Conservation (phyloP, 2,329 filamentous ascomycete genomes). For the Penicillium sp. region DNA sequence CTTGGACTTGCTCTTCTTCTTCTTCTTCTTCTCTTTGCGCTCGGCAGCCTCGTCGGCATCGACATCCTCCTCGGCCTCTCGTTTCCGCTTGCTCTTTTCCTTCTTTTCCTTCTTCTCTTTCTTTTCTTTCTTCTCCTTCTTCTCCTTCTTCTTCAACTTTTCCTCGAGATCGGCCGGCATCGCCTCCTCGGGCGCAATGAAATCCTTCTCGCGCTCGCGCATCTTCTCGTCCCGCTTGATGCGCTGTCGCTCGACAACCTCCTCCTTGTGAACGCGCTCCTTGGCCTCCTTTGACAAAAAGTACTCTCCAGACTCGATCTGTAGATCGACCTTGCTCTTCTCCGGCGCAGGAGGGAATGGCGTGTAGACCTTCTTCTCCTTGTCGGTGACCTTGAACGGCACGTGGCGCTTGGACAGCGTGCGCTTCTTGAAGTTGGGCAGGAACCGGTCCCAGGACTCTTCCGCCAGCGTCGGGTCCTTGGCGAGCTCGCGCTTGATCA, state of each 20-base stretch:
- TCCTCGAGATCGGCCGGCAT: constrained; percentile 55
- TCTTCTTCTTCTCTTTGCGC: constrained; percentile 63
- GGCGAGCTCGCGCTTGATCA: constrained; percentile 89
- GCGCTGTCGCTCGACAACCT: constrained; percentile 78
- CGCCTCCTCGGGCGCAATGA: constrained; percentile 79
- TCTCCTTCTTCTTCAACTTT: constrained; percentile 52
- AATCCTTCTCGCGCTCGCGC: constrained; percentile 80
- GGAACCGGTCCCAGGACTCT: constrained; percentile 93
- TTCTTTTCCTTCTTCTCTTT: constrained; percentile 46
- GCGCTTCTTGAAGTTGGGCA: constrained; percentile 95
- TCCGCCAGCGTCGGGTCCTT: constrained; percentile 83
- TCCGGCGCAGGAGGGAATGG: constrained; percentile 95
- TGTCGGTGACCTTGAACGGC: constrained; percentile 85
- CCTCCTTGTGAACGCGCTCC: constrained; percentile 75
- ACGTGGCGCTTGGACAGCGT: constrained; percentile 78
- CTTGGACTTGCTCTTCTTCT: constrained; percentile 42
- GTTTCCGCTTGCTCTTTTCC: constrained; percentile 46
- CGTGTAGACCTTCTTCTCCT: constrained; percentile 90
- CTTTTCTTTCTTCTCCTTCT: constrained; percentile 47
- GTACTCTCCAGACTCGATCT: constrained; percentile 98
- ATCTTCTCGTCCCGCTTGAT: constrained; percentile 85
- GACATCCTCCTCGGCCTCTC: constrained; percentile 35
- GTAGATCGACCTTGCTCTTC: constrained; percentile 97
- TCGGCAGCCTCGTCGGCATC: constrained; percentile 37
- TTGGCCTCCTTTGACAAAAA: constrained; percentile 92